Base-by-base conservation (phyloP, 2,329 filamentous ascomycete genomes). In the Cryphonectria nitschkei region DNA sequence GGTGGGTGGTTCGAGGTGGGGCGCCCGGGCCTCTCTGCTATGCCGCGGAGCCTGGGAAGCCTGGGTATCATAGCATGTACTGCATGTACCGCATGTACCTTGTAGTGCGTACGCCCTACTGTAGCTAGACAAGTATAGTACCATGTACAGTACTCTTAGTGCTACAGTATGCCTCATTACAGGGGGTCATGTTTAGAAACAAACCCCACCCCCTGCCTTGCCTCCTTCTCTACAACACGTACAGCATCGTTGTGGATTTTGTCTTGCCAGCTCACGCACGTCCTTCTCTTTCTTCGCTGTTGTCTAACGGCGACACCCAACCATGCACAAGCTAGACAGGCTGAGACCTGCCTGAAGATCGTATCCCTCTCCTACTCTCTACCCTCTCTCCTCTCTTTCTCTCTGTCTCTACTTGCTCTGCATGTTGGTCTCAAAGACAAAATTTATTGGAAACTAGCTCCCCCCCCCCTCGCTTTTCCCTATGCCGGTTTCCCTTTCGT, bases 341-440 rank as follows among this genome's bases (percentile, higher is more conserved):
- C 61, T 63, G 61, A 63, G 19, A 43, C 39, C 34, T 39, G 61
- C 13, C 34, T 29, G 37, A 63, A 63, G 29, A 54, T 66, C 37
- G 22, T 19, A 39, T 22, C 37, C 39, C 63, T 66, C n/a, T 29
- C 1, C 34, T 19, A 2, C 43, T 19, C 34, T 32, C 14, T 19
- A 34, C n/a, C 1, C 14, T n/a, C 32, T 14, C 19, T 37, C 16
- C 46, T 37, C 46, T n/a, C 41, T 19, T 16, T 46, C 19, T 50
- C 19, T 50, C 22, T 22, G 6, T 50, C 4, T 7, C 6, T 46
- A 22, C 43, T 7, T 46, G 16, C 43, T 46, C 43, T 4, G 43
- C 34, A 22, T 46, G 37, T 39, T 22, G 43, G 43, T 46, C 46
- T 50, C 46, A 6, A 5, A 50, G 19, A 46, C 19, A 50, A 9